phyloP scores from a whole-genome alignment of 139 green algal genomes.

The Micractinium sp. region DNA sequence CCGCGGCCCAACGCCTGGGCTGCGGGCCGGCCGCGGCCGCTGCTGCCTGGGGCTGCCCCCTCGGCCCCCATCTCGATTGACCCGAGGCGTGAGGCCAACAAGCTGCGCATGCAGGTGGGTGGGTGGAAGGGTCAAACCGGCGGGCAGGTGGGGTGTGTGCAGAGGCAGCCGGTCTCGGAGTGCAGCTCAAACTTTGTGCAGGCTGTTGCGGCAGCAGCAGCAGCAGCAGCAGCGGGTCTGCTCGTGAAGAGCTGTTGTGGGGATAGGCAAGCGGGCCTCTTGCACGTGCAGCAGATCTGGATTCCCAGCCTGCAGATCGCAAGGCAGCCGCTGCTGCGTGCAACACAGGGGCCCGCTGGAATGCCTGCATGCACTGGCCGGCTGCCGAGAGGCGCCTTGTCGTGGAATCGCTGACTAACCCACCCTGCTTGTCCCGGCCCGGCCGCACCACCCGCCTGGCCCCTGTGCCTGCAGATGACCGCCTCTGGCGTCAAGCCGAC shows the following conservation, averaged over 20 bases:
- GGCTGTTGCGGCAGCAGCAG: too few relatives aligned
- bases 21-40: constrained; percentile 9
- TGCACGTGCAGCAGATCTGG: too few relatives aligned
- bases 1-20: constrained; percentile 23
- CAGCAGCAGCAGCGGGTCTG: too few relatives aligned
- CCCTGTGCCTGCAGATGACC: constrained; percentile 24
- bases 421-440: not conserved
- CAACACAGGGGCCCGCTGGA: not conserved
- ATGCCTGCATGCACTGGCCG: too few relatives aligned
- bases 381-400: not conserved
- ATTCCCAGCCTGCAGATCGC: too few relatives aligned
- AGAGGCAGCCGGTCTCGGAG: not conserved
- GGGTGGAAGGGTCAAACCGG: not conserved
- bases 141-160: not conserved
- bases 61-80: constrained; percentile 44
- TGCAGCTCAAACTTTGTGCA: not conserved
- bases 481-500: constrained; percentile 33
- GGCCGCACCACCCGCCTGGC: not conserved
- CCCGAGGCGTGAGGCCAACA: constrained; percentile 44
- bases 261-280: too few relatives aligned
- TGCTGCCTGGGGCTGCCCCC: constrained; percentile 18
- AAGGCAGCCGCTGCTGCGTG: not conserved
- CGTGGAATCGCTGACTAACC: too few relatives aligned
- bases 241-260: too few relatives aligned
- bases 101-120: constrained; percentile 41